These are phyloP conservation scores for Fomitopsis palustris DNA, from an alignment of 1,284 basidiomycete species.

Conservation along the genomic window DNA sequence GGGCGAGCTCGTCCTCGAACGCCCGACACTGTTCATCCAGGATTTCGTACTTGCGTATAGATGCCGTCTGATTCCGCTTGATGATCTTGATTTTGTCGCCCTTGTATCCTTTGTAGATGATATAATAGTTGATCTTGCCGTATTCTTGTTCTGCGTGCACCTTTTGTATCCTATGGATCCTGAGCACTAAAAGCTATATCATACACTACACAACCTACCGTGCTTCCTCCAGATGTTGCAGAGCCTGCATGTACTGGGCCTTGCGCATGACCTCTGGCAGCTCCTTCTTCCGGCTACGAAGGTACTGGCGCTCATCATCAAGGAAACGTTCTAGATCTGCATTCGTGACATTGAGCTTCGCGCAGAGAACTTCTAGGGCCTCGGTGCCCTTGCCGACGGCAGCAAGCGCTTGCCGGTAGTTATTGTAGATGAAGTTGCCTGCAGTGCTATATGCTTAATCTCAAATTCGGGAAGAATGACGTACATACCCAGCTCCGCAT, in stretches of 20 bases:
- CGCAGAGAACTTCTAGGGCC: conserved; percentile 1
- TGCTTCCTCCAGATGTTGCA: not conserved
- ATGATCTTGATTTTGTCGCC: too few species aligned
- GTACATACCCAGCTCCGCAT: conserved; percentile 10
- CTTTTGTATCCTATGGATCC: not conserved
- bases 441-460: not conserved
- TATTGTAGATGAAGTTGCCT: conserved; percentile 21
- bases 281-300: not conserved
- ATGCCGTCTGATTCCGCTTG: too few species aligned
- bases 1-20: not conserved
- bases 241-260: not conserved
- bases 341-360: not conserved
- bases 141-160: not conserved
- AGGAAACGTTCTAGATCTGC: conserved; percentile 20
- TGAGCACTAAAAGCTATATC: not conserved
- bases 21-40: too few species aligned
- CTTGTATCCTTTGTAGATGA: too few species aligned
- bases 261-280: not conserved
- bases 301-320: not conserved
- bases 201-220: not conserved
- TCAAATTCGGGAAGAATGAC: too few species aligned
- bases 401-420: conserved; percentile 22
- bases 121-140: too few species aligned
- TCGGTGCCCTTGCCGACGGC: conserved; percentile 13
- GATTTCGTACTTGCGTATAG: too few species aligned